Base-by-base conservation (phyloP, 1,284 basidiomycete genomes). In the Irpex rosettiformis region DNA sequence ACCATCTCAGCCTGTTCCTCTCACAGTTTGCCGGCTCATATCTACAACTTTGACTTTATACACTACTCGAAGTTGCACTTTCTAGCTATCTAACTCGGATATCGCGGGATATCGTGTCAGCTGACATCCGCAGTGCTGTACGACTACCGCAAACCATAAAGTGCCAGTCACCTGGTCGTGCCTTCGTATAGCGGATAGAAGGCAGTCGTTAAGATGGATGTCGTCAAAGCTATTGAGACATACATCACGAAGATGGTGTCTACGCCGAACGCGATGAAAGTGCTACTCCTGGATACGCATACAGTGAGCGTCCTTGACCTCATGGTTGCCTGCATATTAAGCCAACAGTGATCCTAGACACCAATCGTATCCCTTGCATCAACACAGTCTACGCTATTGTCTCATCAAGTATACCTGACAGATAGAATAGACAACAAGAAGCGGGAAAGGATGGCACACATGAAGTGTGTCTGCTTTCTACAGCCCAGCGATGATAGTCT, bases 331-430 rank as follows among this genome's bases (percentile, higher is more conserved):
- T 54, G 21, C 21, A 47, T 29, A 28, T 24, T 25, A 43, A 27
- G 8, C 2, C 27, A 5, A n/a, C 8, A 29, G 6, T 45, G 3
- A 25, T 58, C 11, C 1, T 66, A 96, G 94, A 98, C 97, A n/a
- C 94, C 97, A 1, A 96, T 98, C 64, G 91, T 99, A 10, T 98
- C 96, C 1, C 82, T 98, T 6, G 93, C 95, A 3, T 89, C 94
- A 1, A 99, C 97, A 0, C 97, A 99, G 70, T 96, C 94, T 2
- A 89, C 89, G 8, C 81, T 99, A 22, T 79, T 99, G n/a, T 86
- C 93, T 3, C 94, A 98, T 66, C 95, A 99, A 71, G 93, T 99
- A 21, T 99, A 99, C 73, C 85, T 99, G 55, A 99, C 96, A 1
- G 97, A 99, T 76, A 84, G 94, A 59, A 93, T 99, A 70, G 95